phyloP scores from a whole-genome alignment of 371 early-diverging fungal species.

The Umbelopsis sp. region DNA sequence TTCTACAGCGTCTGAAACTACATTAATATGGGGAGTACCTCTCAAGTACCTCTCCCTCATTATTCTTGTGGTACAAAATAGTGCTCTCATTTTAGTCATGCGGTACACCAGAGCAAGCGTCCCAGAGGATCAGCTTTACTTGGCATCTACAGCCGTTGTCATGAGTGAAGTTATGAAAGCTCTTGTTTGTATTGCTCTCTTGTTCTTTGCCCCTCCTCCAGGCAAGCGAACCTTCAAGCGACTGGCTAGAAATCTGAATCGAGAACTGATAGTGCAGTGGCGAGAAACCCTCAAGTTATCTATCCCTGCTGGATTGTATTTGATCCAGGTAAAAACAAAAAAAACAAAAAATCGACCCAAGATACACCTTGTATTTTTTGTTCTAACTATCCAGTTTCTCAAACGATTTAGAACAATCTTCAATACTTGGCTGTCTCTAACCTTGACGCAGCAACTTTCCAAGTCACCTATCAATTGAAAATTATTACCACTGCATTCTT shows the following conservation, averaged over 20 bases:
- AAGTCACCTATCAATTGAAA: slow-evolving; percentile 94
- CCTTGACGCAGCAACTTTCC: slow-evolving; percentile 91
- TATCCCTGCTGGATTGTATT: slow-evolving; percentile 85
- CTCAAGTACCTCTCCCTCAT: slow-evolving; percentile 78
- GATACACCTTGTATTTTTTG: too few species aligned
- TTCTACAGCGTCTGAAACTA: slow-evolving; percentile 3
- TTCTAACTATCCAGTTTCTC: not conserved
- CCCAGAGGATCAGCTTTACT: slow-evolving; percentile 50
- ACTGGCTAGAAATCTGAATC: slow-evolving; percentile 23
- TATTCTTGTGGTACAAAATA: slow-evolving; percentile 84
- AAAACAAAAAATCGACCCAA: too few species aligned
- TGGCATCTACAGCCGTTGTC: slow-evolving; percentile 84
- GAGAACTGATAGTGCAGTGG: slow-evolving; percentile 33
- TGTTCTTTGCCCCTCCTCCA: slow-evolving; percentile 27
- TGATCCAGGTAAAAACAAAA: slow-evolving; percentile 62
- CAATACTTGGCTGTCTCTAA: slow-evolving; percentile 85
- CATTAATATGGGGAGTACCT: slow-evolving; percentile 54
- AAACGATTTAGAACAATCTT: slow-evolving; percentile 69
- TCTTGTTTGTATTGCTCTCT: slow-evolving; percentile 61
- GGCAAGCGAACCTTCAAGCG: slow-evolving; percentile 23
- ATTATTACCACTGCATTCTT: slow-evolving; percentile 92
- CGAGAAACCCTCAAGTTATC: slow-evolving; percentile 53
- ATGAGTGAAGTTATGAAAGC: slow-evolving; percentile 82
- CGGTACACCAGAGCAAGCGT: slow-evolving; percentile 66
- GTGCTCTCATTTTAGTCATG: slow-evolving; percentile 77